Evolutionary conservation across 2,329 filamentous ascomycete genomes (phyloP).

Genomic region (Diaporthe nobilis): DNA sequence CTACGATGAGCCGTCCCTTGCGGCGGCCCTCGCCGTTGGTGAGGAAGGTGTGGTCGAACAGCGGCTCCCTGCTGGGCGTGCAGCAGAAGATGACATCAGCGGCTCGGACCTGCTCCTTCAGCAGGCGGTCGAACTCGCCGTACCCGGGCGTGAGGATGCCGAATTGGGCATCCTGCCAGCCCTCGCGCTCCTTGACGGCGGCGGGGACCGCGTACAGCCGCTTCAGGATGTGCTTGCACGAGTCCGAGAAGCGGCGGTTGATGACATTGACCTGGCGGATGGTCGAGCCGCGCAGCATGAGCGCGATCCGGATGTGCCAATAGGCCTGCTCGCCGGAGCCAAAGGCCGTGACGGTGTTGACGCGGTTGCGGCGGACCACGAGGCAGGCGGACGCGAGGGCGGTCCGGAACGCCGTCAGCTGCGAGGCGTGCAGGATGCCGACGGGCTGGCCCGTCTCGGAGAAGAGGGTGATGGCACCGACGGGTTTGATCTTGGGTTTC

Average conservation of each 20-base stretch:
- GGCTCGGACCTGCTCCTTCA: slow-evolving; percentile 78
- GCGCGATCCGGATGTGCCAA: slow-evolving; percentile 90
- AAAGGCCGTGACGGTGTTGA: slow-evolving; percentile 86
- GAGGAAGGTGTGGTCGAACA: slow-evolving; percentile 82
- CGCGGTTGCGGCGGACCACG: slow-evolving; percentile 73
- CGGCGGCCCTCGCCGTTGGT: slow-evolving; percentile 79
- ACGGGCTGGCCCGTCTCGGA: slow-evolving; percentile 71
- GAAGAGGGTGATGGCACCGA: slow-evolving; percentile 80
- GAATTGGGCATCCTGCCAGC: slow-evolving; percentile 78
- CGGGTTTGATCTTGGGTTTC: slow-evolving; percentile 62
- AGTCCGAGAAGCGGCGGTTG: slow-evolving; percentile 78
- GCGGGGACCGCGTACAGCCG: slow-evolving; percentile 61
- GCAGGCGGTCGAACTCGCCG: slow-evolving; percentile 74
- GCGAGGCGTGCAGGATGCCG: slow-evolving; percentile 80
- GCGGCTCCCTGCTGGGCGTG: slow-evolving; percentile 79
- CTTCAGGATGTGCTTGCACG: slow-evolving; percentile 65
- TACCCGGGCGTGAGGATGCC: slow-evolving; percentile 78
- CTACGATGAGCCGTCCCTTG: slow-evolving; percentile 80
- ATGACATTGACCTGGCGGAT: slow-evolving; percentile 87
- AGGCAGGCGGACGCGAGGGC: slow-evolving; percentile 79
- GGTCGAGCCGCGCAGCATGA: slow-evolving; percentile 78
- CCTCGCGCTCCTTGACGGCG: slow-evolving; percentile 67
- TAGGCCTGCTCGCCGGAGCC: slow-evolving; percentile 92
- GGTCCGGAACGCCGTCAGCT: slow-evolving; percentile 85
- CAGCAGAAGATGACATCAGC: slow-evolving; percentile 91